Conservation (phyloP, 192 early-diverging fungal genomes). For the Polychytrium aggregatum region DNA sequence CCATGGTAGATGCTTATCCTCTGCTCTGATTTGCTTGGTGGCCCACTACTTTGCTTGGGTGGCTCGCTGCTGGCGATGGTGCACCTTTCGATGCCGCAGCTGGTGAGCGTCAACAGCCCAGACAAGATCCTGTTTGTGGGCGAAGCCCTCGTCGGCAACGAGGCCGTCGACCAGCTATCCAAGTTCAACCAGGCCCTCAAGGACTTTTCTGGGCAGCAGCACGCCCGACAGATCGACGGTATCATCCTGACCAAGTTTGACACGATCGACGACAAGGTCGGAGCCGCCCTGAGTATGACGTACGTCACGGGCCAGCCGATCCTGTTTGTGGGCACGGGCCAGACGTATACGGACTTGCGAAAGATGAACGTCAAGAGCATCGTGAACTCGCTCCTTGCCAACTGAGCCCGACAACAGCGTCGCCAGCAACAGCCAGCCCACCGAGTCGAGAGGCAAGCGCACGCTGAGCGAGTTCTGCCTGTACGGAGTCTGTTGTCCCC, state of each 20-base stretch:
- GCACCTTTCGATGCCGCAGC: too few relatives aligned
- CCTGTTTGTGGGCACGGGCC: conserved; percentile 92
- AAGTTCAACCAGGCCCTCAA: conserved; percentile 92
- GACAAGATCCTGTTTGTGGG: conserved; percentile 98
- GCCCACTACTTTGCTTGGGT: too few relatives aligned
- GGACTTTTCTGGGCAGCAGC: conserved; percentile 71
- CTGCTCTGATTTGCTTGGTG: too few relatives aligned
- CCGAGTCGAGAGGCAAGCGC: too few relatives aligned
- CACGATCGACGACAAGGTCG: conserved; percentile 93
- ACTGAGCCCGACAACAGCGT: too few relatives aligned
- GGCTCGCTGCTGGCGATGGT: too few relatives aligned
- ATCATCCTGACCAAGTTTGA: conserved; percentile 96
- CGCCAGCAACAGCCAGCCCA: too few relatives aligned
- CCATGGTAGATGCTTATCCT: neutral
- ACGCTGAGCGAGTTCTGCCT: too few relatives aligned
- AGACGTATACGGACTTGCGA: conserved; percentile 91
- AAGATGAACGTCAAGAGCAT: conserved; percentile 55
- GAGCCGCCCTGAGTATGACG: conserved; percentile 91
- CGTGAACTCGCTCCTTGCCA: too few relatives aligned
- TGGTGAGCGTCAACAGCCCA: conserved; percentile 80
- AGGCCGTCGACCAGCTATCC: conserved; percentile 89
- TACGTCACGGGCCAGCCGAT: conserved; percentile 93
- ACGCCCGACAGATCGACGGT: conserved; percentile 86
- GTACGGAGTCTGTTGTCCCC: too few relatives aligned
- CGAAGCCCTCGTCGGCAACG: conserved; percentile 93